Evolutionary conservation across 805 yeast genomes (phyloP).

Genomic region (Hanseniaspora mollemarum): DNA sequence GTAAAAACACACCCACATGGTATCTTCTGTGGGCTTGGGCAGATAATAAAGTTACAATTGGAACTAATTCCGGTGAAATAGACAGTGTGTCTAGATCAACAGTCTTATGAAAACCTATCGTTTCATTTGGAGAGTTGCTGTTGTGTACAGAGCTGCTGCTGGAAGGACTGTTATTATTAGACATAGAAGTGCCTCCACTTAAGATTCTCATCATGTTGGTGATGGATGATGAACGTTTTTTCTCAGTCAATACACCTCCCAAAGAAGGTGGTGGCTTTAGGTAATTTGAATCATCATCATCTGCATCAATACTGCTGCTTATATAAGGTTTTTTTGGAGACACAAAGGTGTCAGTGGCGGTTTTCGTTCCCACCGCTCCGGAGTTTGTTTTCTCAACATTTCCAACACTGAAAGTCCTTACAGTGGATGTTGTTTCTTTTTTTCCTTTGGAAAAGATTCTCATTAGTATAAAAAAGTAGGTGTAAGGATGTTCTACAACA

Average conservation of each 20-base stretch:
- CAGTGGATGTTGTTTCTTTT: conserved; percentile 9
- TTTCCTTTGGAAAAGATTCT: conserved; percentile 17
- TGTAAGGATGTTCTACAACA: too few species aligned
- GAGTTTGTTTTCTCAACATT: conserved; percentile 4
- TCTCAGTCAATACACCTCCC: conserved; percentile 3
- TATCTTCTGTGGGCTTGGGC: conserved; percentile 69
- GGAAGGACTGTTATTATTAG: conserved; percentile 1
- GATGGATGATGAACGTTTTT: conserved; percentile 13
- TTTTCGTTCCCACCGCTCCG: neutral
- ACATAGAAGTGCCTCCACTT: conserved; percentile 1
- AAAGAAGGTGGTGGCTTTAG: conserved; percentile 10
- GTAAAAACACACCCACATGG: conserved; percentile 63
- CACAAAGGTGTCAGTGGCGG: too few species aligned
- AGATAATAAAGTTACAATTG: conserved; percentile 60
- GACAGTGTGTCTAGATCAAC: conserved; percentile 13
- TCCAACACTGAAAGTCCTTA: conserved; percentile 2
- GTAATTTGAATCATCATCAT: neutral
- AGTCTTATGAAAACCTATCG: conserved; percentile 9
- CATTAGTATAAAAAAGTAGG: too few species aligned
- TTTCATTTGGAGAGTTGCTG: neutral
- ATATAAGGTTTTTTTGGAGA: conserved; percentile 1
- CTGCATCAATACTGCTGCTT: neutral
- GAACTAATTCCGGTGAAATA: conserved; percentile 37
- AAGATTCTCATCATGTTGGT: conserved; percentile 15
- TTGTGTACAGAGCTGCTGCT: neutral